These are phyloP conservation scores for Trichoderma brevicompactum DNA, from an alignment of 2,329 filamentous ascomycete genomes.

Conservation along the genomic window DNA sequence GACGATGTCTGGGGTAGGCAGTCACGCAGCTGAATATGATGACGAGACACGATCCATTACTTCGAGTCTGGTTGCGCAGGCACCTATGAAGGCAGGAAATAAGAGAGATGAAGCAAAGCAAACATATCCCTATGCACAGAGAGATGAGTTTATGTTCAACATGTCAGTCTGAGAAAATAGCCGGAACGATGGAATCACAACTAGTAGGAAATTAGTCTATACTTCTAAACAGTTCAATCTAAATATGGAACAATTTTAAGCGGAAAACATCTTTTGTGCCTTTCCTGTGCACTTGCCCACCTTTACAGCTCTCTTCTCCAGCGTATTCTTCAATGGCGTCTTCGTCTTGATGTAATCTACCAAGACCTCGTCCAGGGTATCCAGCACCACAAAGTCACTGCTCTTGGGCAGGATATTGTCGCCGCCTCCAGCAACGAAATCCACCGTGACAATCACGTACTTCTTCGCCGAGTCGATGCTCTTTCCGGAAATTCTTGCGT, in stretches of 20 bases:
- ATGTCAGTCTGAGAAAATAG: not conserved
- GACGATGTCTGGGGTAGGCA: not conserved
- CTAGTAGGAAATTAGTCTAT: too few relatives aligned
- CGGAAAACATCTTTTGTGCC: slow-evolving; percentile 10
- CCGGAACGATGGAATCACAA: too few relatives aligned
- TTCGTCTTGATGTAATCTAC: slow-evolving; percentile 53
- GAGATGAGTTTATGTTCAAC: not conserved
- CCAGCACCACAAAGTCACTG: slow-evolving; percentile 50
- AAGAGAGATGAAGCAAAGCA: not conserved
- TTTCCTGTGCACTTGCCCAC: not conserved
- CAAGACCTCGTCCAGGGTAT: slow-evolving; percentile 59
- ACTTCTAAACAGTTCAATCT: too few relatives aligned
- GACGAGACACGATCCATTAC: not conserved
- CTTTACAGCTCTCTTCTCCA: slow-evolving; percentile 43
- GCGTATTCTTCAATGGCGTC: slow-evolving; percentile 54
- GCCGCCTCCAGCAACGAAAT: slow-evolving; percentile 65
- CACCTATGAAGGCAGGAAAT: not conserved
- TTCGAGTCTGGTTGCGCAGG: not conserved
- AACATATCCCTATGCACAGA: not conserved
- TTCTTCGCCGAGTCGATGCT: slow-evolving; percentile 50
- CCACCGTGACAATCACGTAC: slow-evolving; percentile 65
- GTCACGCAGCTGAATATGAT: not conserved
- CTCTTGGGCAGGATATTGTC: slow-evolving; percentile 61
- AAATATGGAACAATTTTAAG: not conserved
- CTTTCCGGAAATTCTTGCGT: slow-evolving; percentile 54